Evolutionary conservation across 345 rosid species (phyloP).

Genomic region (Murraya koenigii): DNA sequence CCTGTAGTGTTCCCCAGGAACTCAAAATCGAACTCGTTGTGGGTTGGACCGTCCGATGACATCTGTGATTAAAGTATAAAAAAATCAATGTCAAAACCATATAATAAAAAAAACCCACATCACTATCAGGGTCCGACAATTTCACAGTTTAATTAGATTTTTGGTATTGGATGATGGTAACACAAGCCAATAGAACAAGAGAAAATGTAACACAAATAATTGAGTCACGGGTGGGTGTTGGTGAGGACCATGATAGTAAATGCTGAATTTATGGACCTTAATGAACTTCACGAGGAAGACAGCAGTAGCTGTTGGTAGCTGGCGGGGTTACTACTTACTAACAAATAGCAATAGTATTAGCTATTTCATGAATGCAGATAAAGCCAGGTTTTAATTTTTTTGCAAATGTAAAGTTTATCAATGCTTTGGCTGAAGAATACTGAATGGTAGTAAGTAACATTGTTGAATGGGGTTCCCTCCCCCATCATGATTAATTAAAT

Average conservation of each 20-base stretch:
- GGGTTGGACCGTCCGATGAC: conserved; percentile 93
- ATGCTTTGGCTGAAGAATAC: background rate
- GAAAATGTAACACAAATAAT: background rate
- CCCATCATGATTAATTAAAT: background rate
- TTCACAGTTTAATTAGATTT: background rate
- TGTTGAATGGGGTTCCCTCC: conserved; percentile 4
- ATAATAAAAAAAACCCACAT: background rate
- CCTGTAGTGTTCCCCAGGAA: conserved; percentile 93
- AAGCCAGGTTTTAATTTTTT: conserved; percentile 10
- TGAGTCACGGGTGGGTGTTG: background rate
- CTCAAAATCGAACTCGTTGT: conserved; percentile 95
- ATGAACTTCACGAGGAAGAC: conserved; percentile 20
- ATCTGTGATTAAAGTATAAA: conserved; percentile 41
- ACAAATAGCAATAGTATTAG: background rate
- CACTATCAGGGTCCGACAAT: background rate
- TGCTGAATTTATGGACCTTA: conserved; percentile 4
- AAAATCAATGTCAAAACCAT: background rate
- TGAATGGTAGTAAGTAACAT: background rate
- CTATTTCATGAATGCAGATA: background rate
- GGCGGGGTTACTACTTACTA: background rate
- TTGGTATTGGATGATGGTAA: background rate
- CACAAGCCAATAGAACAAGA: background rate
- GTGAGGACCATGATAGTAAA: conserved; percentile 6
- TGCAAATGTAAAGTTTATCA: background rate
- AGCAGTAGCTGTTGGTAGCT: conserved; percentile 1